A percentile compares a stretch with the other conserved stretches of the same genome.
Conservation (phyloP, 2,329 filamentous ascomycete genomes). For the Beauveria sp. region DNA sequence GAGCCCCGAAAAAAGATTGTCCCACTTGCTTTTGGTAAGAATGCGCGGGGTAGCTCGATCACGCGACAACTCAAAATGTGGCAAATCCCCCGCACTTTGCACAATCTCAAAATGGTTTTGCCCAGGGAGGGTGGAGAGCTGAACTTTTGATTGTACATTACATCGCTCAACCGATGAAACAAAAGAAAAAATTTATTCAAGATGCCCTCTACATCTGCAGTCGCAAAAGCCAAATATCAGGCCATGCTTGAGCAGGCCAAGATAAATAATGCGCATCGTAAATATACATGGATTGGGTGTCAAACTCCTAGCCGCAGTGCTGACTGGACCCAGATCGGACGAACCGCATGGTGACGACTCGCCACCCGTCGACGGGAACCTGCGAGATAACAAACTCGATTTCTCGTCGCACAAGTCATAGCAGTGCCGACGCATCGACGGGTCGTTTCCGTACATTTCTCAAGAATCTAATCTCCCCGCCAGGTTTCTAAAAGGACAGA, state of each 20-base stretch:
- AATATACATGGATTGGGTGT: neutral
- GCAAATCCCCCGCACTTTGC: too few relatives aligned
- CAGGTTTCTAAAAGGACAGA: slow-evolving; percentile 1
- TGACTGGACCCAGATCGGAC: slow-evolving; percentile 8
- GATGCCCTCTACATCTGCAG: neutral
- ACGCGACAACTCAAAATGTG: too few relatives aligned
- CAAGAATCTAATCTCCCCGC: slow-evolving; percentile 13
- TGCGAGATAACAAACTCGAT: slow-evolving; percentile 13
- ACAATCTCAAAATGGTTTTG: too few relatives aligned
- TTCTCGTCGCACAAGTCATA: slow-evolving; percentile 11
- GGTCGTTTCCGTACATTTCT: slow-evolving; percentile 12
- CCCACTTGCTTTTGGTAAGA: too few relatives aligned
- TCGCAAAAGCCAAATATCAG: slow-evolving; percentile 9
- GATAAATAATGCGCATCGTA: slow-evolving; percentile 11
- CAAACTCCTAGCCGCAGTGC: neutral
- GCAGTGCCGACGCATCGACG: slow-evolving; percentile 3
- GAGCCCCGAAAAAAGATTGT: too few relatives aligned
- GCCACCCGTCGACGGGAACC: slow-evolving; percentile 12
- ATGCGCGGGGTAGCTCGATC: too few relatives aligned
- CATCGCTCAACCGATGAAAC: neutral
- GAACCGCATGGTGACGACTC: slow-evolving; percentile 12
- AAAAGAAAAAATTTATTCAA: neutral
- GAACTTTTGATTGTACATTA: neutral
- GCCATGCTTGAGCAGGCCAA: slow-evolving; percentile 11
- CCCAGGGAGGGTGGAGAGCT: too few relatives aligned